These are phyloP conservation scores for Ailanthus altissimus DNA, from an alignment of 345 rosid genomes.

Conservation along the genomic window DNA sequence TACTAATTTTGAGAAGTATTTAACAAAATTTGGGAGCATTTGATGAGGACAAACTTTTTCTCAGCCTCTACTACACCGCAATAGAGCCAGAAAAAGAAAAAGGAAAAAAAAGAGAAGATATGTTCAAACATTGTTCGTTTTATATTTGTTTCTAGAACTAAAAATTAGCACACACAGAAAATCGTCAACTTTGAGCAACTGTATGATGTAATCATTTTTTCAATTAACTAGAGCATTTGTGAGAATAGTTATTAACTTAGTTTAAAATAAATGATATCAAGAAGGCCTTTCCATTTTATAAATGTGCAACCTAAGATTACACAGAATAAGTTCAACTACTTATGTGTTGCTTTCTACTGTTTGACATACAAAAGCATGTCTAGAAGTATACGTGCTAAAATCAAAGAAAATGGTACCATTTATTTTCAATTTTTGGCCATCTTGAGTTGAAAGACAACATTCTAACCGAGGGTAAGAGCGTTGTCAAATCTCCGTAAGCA, in stretches of 20 bases:
- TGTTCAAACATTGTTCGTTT: background rate
- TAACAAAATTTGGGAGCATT: background rate
- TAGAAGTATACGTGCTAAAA: slow-evolving; percentile 12
- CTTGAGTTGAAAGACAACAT: slow-evolving; percentile 67
- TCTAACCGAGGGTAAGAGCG: slow-evolving; percentile 60
- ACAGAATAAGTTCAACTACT: background rate
- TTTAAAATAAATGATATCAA: background rate
- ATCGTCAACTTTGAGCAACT: background rate
- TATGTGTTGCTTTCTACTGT: background rate
- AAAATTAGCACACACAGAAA: background rate
- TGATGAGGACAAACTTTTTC: background rate
- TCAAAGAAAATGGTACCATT: slow-evolving; percentile 56
- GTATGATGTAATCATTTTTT: background rate
- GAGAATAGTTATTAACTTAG: background rate
- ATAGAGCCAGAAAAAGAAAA: background rate
- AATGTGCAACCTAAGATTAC: slow-evolving; percentile 7
- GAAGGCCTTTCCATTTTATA: background rate
- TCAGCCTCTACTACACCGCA: background rate
- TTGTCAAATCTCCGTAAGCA: slow-evolving; percentile 73
- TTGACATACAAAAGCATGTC: background rate
- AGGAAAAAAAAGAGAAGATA: background rate
- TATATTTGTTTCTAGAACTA: background rate
- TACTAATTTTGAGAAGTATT: background rate
- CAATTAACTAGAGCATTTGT: too few species aligned
- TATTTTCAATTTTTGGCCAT: slow-evolving; percentile 66